A percentile compares a stretch with the other conserved stretches of the same genome.
phyloP scores from a whole-genome alignment of 108 stramenopile species.

The Cyclostephanos tholiformis region DNA sequence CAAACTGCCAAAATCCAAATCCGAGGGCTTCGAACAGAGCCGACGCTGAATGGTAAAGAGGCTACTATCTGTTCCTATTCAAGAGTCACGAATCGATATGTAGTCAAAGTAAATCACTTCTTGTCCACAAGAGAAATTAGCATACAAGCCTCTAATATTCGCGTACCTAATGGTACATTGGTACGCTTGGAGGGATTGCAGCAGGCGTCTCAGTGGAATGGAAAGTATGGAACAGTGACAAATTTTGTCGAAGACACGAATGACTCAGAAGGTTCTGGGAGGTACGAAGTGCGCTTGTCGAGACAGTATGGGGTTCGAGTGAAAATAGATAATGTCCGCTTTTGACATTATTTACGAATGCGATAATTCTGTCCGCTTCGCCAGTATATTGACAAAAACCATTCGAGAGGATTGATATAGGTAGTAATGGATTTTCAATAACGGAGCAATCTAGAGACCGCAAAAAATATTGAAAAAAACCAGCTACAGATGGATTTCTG shows the following conservation, averaged over 20 bases:
- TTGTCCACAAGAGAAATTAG: constrained; percentile 39
- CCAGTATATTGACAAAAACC: too few species aligned
- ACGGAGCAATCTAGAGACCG: too few species aligned
- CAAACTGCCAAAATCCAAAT: constrained; percentile 31
- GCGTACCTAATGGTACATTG: constrained; percentile 31
- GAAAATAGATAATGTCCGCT: constrained; percentile 3
- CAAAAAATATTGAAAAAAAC: too few species aligned
- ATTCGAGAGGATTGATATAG: too few species aligned
- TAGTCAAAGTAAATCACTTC: constrained; percentile 23
- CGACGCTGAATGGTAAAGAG: constrained; percentile 27
- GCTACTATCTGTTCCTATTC: constrained; percentile 34
- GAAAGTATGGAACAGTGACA: constrained; percentile 29
- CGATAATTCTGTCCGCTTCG: not conserved
- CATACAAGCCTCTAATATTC: constrained; percentile 33
- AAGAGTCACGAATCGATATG: constrained; percentile 41
- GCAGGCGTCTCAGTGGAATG: constrained; percentile 47
- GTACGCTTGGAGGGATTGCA: constrained; percentile 44
- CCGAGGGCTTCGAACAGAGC: constrained; percentile 27
- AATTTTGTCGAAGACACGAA: constrained; percentile 3
- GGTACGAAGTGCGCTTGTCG: not conserved
- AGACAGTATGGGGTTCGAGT: constrained; percentile 12
- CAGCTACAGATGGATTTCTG: too few species aligned
- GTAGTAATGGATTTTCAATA: too few species aligned
- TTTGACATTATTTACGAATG: not conserved
- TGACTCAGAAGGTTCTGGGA: not conserved